Evolutionary conservation across 2,329 filamentous ascomycete genomes (phyloP).

Genomic region (Davidsoniella eucalypti): DNA sequence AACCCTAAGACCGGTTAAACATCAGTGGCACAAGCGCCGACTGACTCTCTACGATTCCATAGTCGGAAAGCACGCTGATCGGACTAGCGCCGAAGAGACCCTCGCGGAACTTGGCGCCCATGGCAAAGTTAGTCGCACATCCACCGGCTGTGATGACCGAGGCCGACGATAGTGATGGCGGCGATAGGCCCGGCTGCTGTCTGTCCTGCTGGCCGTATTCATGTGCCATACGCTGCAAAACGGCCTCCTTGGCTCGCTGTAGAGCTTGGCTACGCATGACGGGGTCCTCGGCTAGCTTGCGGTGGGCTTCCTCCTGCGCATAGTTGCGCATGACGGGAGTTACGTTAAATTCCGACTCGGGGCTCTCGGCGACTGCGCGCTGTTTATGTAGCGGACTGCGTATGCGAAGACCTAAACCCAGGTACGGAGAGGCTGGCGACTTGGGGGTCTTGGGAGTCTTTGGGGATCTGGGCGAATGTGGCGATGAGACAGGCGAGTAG

Average conservation of each 20-base stretch:
- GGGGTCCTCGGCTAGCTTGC: conserved; percentile 39
- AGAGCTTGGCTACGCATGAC: conserved; percentile 37
- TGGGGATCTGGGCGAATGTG: background rate
- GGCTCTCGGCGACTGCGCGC: background rate
- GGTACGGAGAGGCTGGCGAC: background rate
- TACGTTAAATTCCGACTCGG: conserved; percentile 27
- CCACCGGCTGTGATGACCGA: background rate
- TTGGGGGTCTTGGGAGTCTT: background rate
- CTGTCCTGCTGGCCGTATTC: conserved; percentile 22
- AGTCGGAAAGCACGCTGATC: conserved; percentile 25
- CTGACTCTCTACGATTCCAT: conserved; percentile 33
- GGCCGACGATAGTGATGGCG: background rate
- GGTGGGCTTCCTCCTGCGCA: conserved; percentile 37
- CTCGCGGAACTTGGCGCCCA: conserved; percentile 24
- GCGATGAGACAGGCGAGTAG: conserved; percentile 1
- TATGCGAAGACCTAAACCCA: background rate
- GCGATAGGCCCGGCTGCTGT: background rate
- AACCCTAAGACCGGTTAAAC: conserved; percentile 30
- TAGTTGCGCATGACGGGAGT: conserved; percentile 40
- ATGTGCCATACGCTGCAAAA: conserved; percentile 39
- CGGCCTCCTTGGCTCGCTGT: conserved; percentile 41
- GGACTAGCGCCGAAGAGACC: conserved; percentile 26
- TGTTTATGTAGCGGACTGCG: background rate
- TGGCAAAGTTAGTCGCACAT: conserved; percentile 17
- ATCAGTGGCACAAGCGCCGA: conserved; percentile 42